Evolutionary conservation across 176 grass and related monocot genomes (phyloP).

Genomic region (Oropetium thomaeum): DNA sequence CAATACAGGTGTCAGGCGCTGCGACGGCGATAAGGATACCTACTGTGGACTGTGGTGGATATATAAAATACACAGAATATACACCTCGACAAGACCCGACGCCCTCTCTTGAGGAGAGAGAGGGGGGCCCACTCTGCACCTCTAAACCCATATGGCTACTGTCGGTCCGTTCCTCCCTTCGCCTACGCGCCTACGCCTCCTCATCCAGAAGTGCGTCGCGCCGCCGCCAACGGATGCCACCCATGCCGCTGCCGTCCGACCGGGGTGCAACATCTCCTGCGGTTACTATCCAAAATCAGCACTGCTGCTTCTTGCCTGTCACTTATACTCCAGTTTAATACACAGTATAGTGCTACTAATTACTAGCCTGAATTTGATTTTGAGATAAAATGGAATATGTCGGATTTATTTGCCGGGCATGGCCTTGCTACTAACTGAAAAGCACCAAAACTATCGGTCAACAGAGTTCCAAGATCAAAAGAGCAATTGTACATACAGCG

Average conservation of each 20-base stretch:
- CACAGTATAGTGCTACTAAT: too few relatives aligned
- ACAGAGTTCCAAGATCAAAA: too few relatives aligned
- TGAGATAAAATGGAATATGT: not conserved
- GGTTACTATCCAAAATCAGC: not conserved
- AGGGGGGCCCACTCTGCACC: not conserved
- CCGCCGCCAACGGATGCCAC: slow-evolving; percentile 7
- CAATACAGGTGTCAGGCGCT: slow-evolving; percentile 20
- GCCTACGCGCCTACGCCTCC: too few relatives aligned
- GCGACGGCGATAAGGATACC: slow-evolving; percentile 25
- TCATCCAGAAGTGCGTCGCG: not conserved
- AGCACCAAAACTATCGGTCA: too few relatives aligned
- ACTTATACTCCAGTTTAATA: too few relatives aligned
- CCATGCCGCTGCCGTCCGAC: not conserved
- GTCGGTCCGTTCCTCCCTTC: not conserved
- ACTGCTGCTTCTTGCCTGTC: too few relatives aligned
- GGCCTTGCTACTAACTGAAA: too few relatives aligned
- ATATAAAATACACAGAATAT: slow-evolving; percentile 36
- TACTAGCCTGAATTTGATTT: too few relatives aligned
- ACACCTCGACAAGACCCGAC: slow-evolving; percentile 37
- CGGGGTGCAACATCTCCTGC: not conserved
- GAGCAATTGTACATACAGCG: too few relatives aligned
- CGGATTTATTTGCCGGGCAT: too few relatives aligned
- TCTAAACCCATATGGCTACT: slow-evolving; percentile 2
- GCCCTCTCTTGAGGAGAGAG: not conserved
- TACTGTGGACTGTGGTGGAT: slow-evolving; percentile 34